Percentiles rank a stretch among this genome's conserved stretches.
Conservation (phyloP, 225 moss, liverwort and hornwort species). For the Sphagnum tenellum region DNA sequence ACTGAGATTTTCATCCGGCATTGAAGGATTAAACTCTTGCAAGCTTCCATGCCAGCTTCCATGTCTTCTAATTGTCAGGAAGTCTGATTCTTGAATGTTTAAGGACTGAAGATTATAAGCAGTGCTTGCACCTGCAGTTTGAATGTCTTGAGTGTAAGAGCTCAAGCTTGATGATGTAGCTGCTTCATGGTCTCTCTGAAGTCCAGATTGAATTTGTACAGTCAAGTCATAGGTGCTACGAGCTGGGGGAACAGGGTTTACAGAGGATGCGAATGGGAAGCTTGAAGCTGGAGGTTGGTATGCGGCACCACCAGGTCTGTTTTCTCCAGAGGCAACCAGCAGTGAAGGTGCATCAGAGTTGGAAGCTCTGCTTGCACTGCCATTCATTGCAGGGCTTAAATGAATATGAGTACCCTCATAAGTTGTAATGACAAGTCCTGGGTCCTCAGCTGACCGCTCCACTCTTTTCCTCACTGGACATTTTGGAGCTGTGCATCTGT, state of each 20-base stretch:
- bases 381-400: slow-evolving; percentile 26
- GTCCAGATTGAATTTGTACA: not conserved
- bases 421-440: slow-evolving; percentile 44
- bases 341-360: slow-evolving; percentile 34
- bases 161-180: not conserved
- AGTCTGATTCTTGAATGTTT: no score
- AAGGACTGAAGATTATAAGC: no score
- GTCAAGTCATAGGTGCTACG: slow-evolving; percentile 21
- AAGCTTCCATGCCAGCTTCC: no score
- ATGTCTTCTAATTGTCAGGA: no score
- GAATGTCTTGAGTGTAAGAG: no score
- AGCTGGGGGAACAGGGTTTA: slow-evolving; percentile 8
- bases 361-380: slow-evolving; percentile 22
- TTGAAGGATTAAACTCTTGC: no score
- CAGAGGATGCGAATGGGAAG: slow-evolving; percentile 2
- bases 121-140: no score
- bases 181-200: slow-evolving; percentile 4
- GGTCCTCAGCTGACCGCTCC: slow-evolving; percentile 45
- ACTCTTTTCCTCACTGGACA: slow-evolving; percentile 53
- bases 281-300: slow-evolving; percentile 18
- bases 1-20: no score
- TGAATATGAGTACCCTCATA: slow-evolving; percentile 54
- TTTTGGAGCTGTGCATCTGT: slow-evolving; percentile 47
- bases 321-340: slow-evolving; percentile 29
- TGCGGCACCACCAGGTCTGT: slow-evolving; percentile 38